Evolutionary conservation across 2,329 filamentous ascomycete species (phyloP).

Genomic region (Talaromyces sp.): DNA sequence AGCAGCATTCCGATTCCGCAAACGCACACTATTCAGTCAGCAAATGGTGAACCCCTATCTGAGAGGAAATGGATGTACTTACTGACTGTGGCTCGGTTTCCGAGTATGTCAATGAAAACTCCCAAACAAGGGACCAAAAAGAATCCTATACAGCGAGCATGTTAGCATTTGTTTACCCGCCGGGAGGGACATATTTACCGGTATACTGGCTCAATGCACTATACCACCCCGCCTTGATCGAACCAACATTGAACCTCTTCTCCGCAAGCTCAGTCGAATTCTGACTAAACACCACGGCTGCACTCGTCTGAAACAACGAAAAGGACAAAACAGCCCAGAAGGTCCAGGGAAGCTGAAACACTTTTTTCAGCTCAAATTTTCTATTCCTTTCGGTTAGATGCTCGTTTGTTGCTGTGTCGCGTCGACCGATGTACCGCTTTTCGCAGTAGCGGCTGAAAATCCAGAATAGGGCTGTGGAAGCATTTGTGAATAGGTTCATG

Average conservation of each 20-base stretch:
- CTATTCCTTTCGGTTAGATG: conserved; percentile 60
- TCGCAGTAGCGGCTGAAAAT: conserved; percentile 56
- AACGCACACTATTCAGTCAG: conserved; percentile 29
- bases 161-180: neutral
- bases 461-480: conserved; percentile 55
- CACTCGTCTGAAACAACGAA: conserved; percentile 59
- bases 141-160: conserved; percentile 37
- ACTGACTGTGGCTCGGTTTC: conserved; percentile 52
- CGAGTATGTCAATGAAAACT: conserved; percentile 57
- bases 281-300: conserved; percentile 54
- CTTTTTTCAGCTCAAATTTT: conserved; percentile 56
- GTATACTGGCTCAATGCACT: conserved; percentile 42
- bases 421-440: conserved; percentile 47
- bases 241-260: conserved; percentile 56
- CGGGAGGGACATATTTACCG: conserved; percentile 21
- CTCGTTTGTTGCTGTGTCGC: conserved; percentile 60
- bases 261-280: conserved; percentile 63
- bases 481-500: conserved; percentile 64
- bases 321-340: conserved; percentile 59
- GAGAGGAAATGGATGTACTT: conserved; percentile 23
- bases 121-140: conserved; percentile 59
- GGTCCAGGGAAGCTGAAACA: conserved; percentile 59
- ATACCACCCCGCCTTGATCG: conserved; percentile 61
- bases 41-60: conserved; percentile 24
- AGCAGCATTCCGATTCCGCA: conserved; percentile 54